Evolutionary conservation across 495 filamentous ascomycete species (phyloP).

Genomic region (Penicillium alfredii): DNA sequence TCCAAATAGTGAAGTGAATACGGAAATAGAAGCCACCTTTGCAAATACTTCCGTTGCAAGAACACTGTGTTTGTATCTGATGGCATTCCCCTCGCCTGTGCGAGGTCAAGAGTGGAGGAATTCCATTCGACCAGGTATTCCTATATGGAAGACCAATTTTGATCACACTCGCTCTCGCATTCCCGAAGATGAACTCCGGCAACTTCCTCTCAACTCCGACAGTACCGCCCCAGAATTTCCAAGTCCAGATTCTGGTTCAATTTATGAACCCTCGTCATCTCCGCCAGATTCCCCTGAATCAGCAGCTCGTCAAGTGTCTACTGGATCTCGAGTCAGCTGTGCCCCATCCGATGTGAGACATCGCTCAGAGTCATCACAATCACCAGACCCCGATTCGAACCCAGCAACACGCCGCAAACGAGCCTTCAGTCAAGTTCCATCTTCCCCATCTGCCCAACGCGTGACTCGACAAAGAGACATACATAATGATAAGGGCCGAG

Average conservation of each 20-base stretch:
- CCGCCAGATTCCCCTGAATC: constrained; percentile 8
- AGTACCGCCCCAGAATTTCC: constrained; percentile 9
- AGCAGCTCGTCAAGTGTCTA: constrained; percentile 12
- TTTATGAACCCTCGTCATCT: constrained; percentile 18
- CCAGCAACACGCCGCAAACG: constrained; percentile 22
- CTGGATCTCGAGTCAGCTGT: constrained; percentile 18
- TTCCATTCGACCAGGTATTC: constrained; percentile 9
- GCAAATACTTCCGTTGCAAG: constrained; percentile 19
- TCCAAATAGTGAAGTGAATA: constrained; percentile 24
- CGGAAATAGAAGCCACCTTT: constrained; percentile 1
- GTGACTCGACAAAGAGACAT: constrained; percentile 7
- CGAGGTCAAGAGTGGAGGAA: constrained; percentile 31
- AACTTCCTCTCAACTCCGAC: constrained; percentile 10
- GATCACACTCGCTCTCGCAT: constrained; percentile 18
- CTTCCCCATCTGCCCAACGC: constrained; percentile 12
- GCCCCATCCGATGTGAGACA: constrained; percentile 2
- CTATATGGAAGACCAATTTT: constrained; percentile 20
- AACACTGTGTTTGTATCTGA: constrained; percentile 26
- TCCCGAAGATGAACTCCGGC: constrained; percentile 12
- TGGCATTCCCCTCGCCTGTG: constrained; percentile 15
- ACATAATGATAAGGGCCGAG: constrained; percentile 4
- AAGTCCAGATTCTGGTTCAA: constrained; percentile 15
- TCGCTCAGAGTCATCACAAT: constrained; percentile 8
- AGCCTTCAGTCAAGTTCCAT: constrained; percentile 18
- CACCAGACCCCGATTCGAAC: constrained; percentile 19